Percentiles rank a stretch among this genome's conserved stretches.
phyloP scores from a whole-genome alignment of 352 stramenopile species.

The Pythium coloratum region DNA sequence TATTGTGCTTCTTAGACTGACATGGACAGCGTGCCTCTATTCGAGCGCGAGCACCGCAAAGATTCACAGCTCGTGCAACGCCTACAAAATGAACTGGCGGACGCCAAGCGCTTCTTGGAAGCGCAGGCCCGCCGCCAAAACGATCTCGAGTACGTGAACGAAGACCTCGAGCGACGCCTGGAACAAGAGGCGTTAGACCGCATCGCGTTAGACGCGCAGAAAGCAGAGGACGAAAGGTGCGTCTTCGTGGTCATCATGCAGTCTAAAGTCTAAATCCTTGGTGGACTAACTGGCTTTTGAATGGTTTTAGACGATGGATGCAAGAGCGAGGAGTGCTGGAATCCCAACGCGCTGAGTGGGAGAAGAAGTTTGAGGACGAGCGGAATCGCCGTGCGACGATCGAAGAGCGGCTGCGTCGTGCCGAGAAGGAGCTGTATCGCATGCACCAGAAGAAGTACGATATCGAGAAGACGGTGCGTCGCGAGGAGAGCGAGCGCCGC shows the following conservation, averaged over 20 bases:
- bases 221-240: slow-evolving; percentile 81
- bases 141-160: slow-evolving; percentile 86
- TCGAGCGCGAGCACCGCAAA: slow-evolving; percentile 86
- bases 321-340: slow-evolving; percentile 61
- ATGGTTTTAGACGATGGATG: slow-evolving; percentile 55
- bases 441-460: slow-evolving; percentile 92
- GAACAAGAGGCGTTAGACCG: slow-evolving; percentile 84
- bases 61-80: slow-evolving; percentile 83
- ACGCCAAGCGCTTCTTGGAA: slow-evolving; percentile 84
- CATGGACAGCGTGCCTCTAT: slow-evolving; percentile 83
- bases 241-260: slow-evolving; percentile 5
- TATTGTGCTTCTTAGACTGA: slow-evolving; percentile 39
- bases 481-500: slow-evolving; percentile 85
- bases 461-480: slow-evolving; percentile 80
- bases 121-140: slow-evolving; percentile 80
- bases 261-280: slow-evolving; percentile 3
- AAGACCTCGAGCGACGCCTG: slow-evolving; percentile 74
- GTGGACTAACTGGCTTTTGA: neutral
- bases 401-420: slow-evolving; percentile 76
- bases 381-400: slow-evolving; percentile 61
- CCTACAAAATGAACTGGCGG: slow-evolving; percentile 80
- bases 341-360: slow-evolving; percentile 64
- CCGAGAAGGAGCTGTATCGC: slow-evolving; percentile 87
- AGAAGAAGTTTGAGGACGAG: slow-evolving; percentile 80
- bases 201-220: slow-evolving; percentile 80